These are phyloP conservation scores for Pholiota microspora DNA, from an alignment of 768 basidiomycete species.

Conservation along the genomic window DNA sequence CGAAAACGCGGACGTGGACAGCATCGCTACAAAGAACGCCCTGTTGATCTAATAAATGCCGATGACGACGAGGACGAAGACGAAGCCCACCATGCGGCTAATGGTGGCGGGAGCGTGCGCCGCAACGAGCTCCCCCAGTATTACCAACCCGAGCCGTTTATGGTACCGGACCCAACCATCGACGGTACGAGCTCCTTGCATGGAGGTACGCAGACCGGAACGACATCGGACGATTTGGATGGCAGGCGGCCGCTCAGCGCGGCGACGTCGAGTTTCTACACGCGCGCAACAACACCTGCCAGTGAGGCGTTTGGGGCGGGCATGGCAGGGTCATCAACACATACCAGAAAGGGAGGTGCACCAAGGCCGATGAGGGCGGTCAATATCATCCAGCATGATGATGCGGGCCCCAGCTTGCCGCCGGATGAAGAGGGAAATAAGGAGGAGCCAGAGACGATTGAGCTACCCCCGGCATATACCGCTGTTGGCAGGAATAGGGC, in stretches of 20 bases:
- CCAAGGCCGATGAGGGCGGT: constrained; percentile 61
- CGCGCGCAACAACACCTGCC: constrained; percentile 48
- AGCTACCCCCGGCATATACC: constrained; percentile 83
- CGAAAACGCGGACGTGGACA: constrained; percentile 41
- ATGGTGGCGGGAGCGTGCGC: constrained; percentile 3
- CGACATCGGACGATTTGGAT: constrained; percentile 22
- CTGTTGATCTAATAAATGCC: constrained; percentile 64
- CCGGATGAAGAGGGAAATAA: constrained; percentile 27
- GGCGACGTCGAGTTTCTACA: constrained; percentile 35
- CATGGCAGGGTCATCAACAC: constrained; percentile 24
- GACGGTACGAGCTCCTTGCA: constrained; percentile 24
- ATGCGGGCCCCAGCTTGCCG: constrained; percentile 60
- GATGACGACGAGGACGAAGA: constrained; percentile 53
- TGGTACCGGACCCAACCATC: constrained; percentile 61
- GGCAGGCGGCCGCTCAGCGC: constrained; percentile 35
- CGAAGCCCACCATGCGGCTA: constrained; percentile 19
- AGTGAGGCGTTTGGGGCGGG: constrained; percentile 9
- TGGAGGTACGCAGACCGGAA: constrained; percentile 21
- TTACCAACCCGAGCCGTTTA: constrained; percentile 75
- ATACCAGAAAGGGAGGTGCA: constrained; percentile 43
- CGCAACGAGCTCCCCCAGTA: constrained; percentile 62
- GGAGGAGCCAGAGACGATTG: constrained; percentile 68
- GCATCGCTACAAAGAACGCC: constrained; percentile 48
- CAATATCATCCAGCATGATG: constrained; percentile 84
- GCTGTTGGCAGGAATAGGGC: constrained; percentile 39